These are phyloP conservation scores for Endotrypanum monterogeii DNA, from an alignment of 208 protist species.

Conservation along the genomic window DNA sequence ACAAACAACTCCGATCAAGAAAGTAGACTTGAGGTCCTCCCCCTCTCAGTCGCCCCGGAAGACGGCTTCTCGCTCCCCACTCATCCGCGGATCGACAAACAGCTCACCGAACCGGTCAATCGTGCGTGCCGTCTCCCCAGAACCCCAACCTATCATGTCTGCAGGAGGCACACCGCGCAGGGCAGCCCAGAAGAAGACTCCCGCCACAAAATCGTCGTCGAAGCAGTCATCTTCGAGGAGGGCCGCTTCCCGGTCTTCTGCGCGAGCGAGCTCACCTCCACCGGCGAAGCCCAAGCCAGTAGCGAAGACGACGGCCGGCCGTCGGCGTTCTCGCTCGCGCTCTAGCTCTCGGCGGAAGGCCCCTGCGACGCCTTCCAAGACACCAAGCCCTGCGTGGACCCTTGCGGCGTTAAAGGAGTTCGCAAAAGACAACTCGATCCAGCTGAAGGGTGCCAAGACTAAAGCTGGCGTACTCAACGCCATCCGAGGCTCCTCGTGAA, in stretches of 20 bases:
- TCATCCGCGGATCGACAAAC: constrained; percentile 1
- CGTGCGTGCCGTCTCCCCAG: constrained; percentile 1
- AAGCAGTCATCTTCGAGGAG: neutral
- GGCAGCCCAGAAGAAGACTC: constrained; percentile 20
- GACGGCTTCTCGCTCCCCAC: constrained; percentile 8
- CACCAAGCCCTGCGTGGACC: constrained; percentile 65
- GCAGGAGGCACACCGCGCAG: constrained; percentile 12
- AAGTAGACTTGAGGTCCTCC: neutral
- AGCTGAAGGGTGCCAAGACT: constrained; percentile 35
- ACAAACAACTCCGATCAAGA: constrained; percentile 16
- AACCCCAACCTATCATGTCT: neutral
- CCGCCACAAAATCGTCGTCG: constrained; percentile 5
- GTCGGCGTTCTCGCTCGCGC: constrained; percentile 12
- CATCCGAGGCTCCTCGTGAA: constrained; percentile 36
- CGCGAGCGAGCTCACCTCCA: constrained; percentile 20
- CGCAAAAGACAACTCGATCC: constrained; percentile 64
- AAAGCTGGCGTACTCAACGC: constrained; percentile 72
- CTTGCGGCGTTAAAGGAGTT: constrained; percentile 63
- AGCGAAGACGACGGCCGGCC: constrained; percentile 14
- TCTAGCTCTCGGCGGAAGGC: constrained; percentile 7
- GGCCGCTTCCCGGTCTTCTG: constrained; percentile 21
- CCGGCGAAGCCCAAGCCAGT: constrained; percentile 25
- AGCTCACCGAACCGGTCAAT: constrained; percentile 10
- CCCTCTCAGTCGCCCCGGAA: neutral
- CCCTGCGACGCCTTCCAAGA: constrained; percentile 2